Percentiles rank a stretch among this genome's conserved stretches.
These are phyloP conservation scores for Fusarium pseudoanthophilum DNA, from an alignment of 2,329 filamentous ascomycete species.

Conservation along the genomic window DNA sequence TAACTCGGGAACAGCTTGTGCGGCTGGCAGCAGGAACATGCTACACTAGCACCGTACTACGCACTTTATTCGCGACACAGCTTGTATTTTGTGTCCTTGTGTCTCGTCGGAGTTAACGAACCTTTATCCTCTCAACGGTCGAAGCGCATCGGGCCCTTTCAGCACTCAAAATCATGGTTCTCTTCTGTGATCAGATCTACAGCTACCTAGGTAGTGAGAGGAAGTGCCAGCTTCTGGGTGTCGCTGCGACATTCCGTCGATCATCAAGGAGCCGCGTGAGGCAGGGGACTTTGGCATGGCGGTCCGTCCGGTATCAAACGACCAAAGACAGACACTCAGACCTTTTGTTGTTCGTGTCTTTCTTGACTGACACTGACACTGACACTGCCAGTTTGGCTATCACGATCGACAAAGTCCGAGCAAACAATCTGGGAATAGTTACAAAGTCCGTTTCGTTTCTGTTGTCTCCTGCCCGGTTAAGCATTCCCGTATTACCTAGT, in stretches of 20 bases:
- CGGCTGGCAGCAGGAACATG: slow-evolving; percentile 10
- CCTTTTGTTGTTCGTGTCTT: neutral
- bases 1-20: neutral
- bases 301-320: neutral
- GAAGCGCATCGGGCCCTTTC: neutral
- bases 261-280: slow-evolving; percentile 23
- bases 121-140: slow-evolving; percentile 1
- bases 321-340: neutral
- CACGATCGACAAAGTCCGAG: slow-evolving; percentile 12
- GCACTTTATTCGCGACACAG: slow-evolving; percentile 16
- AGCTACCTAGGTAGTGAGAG: neutral
- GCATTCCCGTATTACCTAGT: slow-evolving; percentile 5
- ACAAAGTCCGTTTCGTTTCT: neutral
- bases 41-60: slow-evolving; percentile 5
- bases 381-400: neutral
- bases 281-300: slow-evolving; percentile 2
- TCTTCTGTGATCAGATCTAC: slow-evolving; percentile 4
- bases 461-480: slow-evolving; percentile 5
- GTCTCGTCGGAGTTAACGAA: slow-evolving; percentile 6
- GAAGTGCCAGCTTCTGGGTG: neutral
- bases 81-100: slow-evolving; percentile 3
- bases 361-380: neutral
- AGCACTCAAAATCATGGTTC: neutral
- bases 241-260: slow-evolving; percentile 15
- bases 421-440: slow-evolving; percentile 2